Conservation (phyloP, 2,329 filamentous ascomycete species). For the Apiospora arundinis region DNA sequence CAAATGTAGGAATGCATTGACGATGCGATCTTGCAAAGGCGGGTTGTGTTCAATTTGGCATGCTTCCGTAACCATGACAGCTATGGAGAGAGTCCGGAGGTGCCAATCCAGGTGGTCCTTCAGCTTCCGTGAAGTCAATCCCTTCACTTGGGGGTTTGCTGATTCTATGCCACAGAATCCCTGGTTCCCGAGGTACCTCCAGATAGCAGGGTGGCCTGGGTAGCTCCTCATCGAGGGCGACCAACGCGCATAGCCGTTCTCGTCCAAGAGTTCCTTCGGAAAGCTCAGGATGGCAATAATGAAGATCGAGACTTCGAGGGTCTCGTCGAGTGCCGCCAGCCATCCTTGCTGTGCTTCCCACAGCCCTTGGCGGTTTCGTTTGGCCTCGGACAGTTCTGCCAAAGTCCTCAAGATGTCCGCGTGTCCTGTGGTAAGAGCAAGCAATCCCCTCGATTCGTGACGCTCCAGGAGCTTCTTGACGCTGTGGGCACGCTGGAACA, state of each 20-base stretch:
- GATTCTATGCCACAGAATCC: not conserved
- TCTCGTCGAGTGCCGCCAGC: not conserved
- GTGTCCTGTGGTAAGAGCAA: not conserved
- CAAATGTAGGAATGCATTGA: conserved; percentile 1
- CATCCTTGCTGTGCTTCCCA: conserved; percentile 1
- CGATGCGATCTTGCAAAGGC: not conserved
- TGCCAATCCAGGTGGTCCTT: not conserved
- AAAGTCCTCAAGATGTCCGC: not conserved
- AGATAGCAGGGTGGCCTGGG: conserved; percentile 2
- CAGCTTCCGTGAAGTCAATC: not conserved
- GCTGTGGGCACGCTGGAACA: not conserved
- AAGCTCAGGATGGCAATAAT: not conserved
- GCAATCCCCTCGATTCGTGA: not conserved
- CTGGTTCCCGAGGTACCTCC: not conserved
- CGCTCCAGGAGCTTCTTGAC: not conserved
- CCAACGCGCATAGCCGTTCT: not conserved
- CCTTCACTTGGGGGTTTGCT: not conserved
- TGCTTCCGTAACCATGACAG: not conserved
- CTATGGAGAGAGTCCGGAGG: not conserved
- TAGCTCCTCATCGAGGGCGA: not conserved
- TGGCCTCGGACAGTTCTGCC: not conserved
- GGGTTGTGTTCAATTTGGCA: not conserved
- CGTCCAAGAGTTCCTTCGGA: not conserved
- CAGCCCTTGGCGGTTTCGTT: not conserved
- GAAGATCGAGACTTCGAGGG: not conserved